Evolutionary conservation across 2,329 filamentous ascomycete species (phyloP), one percentile per base, ranked within the genome.

Genomic region (Conoideocrella luteorostrata): DNA sequence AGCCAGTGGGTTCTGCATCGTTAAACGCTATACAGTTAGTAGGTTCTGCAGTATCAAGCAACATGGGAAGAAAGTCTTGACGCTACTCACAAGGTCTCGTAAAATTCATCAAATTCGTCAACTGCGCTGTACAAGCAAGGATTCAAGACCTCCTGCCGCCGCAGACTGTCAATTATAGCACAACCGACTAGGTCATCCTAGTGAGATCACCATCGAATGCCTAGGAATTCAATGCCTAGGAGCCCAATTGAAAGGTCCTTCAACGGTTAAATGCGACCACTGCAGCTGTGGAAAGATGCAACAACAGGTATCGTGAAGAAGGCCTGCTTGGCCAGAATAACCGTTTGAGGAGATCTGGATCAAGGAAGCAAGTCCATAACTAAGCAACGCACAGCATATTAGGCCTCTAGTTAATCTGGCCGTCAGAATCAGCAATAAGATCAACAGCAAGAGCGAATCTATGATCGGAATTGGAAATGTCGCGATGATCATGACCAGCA

Each of bases 241-340:
- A 22, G 40, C 20, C 7, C 30, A 17, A 23, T 6, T 43, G n/a
- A 21, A 28, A 43, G 40, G 40, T 4, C 18, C 20, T 5, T 34
- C 7, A 10, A 43, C 40, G 7, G 40, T 35, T 22, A 30, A 43
- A 43, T 43, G 40, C 20, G 40, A 43, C 17, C 18, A 43, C 21
- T 43, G 40, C 35, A 30, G 29, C 7, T 5, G 5, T 5, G 9
- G 7, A 15, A 43, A 43, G 40, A 24, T 24, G 21, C 7, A 20
- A 4, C 28, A 30, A 12, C 40, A 43, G 17, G 15, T 43, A 5
- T 11, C 7, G n/a, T 30, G 40, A 35, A 35, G 33, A 20, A 9
- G 18, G 33, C 13, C 18, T 9, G 7, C 18, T 9, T 7, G 33
- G 15, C 33, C 33, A 10, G 15, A 35, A 5, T 21, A 43, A 29